phyloP scores from a whole-genome alignment of 352 stramenopile genomes.

The Pythium aphanidermatum region DNA sequence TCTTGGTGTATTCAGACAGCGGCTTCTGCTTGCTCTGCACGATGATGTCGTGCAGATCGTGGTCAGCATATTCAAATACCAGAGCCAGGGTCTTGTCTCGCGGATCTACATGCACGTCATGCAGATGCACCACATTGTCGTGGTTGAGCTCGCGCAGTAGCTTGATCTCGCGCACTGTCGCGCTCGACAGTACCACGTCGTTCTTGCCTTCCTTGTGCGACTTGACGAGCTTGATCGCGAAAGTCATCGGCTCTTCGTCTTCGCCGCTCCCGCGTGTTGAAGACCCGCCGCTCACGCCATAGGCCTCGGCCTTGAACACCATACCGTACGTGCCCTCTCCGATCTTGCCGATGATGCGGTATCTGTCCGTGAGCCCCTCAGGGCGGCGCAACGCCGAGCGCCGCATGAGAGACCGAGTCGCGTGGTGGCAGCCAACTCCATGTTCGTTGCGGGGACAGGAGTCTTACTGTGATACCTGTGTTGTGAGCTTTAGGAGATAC shows the following conservation, averaged over 20 bases:
- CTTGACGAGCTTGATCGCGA: conserved; percentile 88
- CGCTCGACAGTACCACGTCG: conserved; percentile 85
- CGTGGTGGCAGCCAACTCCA: too few species aligned
- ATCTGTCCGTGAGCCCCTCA: conserved; percentile 76
- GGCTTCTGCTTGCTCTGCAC: conserved; percentile 84
- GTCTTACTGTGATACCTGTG: conserved; percentile 6
- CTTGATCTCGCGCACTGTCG: conserved; percentile 88
- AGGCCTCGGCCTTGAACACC: conserved; percentile 84
- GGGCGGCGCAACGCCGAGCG: conserved; percentile 51
- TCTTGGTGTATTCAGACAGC: conserved; percentile 88
- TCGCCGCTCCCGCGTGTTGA: conserved; percentile 16
- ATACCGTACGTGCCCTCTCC: conserved; percentile 87
- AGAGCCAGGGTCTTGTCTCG: conserved; percentile 77
- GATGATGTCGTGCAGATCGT: conserved; percentile 88
- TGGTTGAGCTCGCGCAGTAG: conserved; percentile 82
- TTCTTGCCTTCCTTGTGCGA: conserved; percentile 88
- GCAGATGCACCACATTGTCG: conserved; percentile 82
- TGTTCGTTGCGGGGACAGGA: too few species aligned
- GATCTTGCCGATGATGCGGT: conserved; percentile 84
- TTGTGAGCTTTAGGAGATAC: not conserved
- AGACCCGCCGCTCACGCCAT: conserved; percentile 6
- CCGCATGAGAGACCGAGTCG: conserved; percentile 40
- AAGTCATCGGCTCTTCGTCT: conserved; percentile 76
- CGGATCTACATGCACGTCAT: conserved; percentile 84
- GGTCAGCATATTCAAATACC: conserved; percentile 88